Base-by-base conservation (phyloP, 2,329 filamentous ascomycete species). In the Ploettnerulaceae sp. region DNA sequence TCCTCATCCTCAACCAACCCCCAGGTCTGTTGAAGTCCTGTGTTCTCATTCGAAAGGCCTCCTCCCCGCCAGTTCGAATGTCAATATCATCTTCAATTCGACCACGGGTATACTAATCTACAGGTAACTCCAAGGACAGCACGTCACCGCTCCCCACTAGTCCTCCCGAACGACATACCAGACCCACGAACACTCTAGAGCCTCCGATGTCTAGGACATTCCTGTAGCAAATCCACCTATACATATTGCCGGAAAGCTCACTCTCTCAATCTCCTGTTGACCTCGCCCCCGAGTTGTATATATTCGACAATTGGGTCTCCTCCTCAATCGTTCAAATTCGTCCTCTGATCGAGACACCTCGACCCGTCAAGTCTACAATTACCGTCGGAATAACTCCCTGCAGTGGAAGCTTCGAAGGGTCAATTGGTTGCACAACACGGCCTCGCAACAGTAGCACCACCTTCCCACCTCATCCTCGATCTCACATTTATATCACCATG, bases 401-500 rank as follows among this genome's bases (percentile, higher is more conserved):
- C 50, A 45, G 52, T 24, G 49, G 53, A 54, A 45, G 12, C 31
- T 40, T 36, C 20, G 29, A 39, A 14, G 31, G 18, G 9, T 33
- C 47, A 58, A 54, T 56, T 51, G 46, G 35, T 45, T 45, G 41
- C 26, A 51, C 42, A 20, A 48, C 48, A 47, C 47, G n/a, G 11
- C 26, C 18, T 31, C 18, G 4, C 35, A 39, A 34, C 46, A 42
- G 45, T 33, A 45, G 25, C 32, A 39, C 29, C 45, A 15, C 14
- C 20, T 34, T 29, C 32, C 33, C 21, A 29, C 34, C 34, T 45
- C 36, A 44, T 41, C 33, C 12, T 28, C n/a, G n/a, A n/a, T n/a
- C n/a, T n/a, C 7, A 11, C 26, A 29, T n/a, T 39, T 28, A 33
- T 40, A 53, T 56, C 58, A 71, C 39, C 63, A 96, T 97, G 89